A percentile compares a stretch with the other conserved stretches of the same genome.
Conservation (phyloP, 2,329 filamentous ascomycete species). For the Aspergillus luchuensis region DNA sequence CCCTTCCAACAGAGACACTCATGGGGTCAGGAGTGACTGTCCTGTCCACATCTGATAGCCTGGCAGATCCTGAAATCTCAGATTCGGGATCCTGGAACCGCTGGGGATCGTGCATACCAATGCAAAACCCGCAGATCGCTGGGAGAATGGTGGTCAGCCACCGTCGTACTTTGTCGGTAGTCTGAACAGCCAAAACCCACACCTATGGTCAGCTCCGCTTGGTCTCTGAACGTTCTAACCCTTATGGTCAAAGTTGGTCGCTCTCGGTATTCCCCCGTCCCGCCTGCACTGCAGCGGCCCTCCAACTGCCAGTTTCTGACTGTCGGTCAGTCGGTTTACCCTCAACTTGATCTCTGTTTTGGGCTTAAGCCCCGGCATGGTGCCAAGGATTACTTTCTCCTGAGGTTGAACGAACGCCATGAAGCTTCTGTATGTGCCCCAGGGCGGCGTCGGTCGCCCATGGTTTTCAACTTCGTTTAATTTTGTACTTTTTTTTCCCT, state of each 20-base stretch:
- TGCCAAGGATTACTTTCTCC: not conserved
- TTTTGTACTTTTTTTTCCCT: not conserved
- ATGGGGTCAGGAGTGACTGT: not conserved
- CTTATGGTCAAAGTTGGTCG: constrained; percentile 6
- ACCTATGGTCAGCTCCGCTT: constrained; percentile 5
- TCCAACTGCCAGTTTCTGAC: constrained; percentile 5
- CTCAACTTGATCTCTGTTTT: not conserved
- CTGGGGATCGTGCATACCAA: constrained; percentile 7
- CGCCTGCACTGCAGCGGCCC: not conserved
- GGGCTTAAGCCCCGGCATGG: not conserved
- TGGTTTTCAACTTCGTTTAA: not conserved
- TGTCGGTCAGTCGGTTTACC: constrained; percentile 1
- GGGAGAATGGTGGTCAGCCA: not conserved
- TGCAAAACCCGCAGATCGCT: constrained; percentile 4
- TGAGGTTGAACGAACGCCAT: not conserved
- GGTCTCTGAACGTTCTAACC: not conserved
- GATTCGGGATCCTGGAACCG: constrained; percentile 2
- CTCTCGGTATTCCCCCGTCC: constrained; percentile 4
- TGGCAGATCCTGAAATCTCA: not conserved
- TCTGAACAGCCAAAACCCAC: constrained; percentile 4
- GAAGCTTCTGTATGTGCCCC: not conserved
- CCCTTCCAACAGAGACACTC: not conserved
- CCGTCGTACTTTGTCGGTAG: constrained; percentile 3
- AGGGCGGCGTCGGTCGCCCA: not conserved
- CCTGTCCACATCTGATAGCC: not conserved